Evolutionary conservation across 345 rosid species (phyloP).

Genomic region (Acer yangbiense): DNA sequence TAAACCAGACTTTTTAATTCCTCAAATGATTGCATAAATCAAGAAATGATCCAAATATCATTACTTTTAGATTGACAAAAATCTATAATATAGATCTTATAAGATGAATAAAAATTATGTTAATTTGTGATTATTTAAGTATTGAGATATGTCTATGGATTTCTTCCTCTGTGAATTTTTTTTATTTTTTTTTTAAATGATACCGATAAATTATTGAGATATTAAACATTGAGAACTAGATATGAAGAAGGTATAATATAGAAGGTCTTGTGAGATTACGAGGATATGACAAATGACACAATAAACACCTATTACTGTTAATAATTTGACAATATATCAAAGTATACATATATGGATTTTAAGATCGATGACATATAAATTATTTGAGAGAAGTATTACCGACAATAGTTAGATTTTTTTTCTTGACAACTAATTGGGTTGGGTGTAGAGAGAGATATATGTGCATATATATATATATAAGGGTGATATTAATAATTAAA

Average conservation of each 20-base stretch:
- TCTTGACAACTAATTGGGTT: background rate
- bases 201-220: background rate
- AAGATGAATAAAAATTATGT: too few relatives aligned
- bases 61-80: too few relatives aligned
- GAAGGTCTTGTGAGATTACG: background rate
- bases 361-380: background rate
- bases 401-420: constrained; percentile 16
- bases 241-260: background rate
- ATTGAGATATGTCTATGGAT: too few relatives aligned
- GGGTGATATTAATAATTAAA: background rate
- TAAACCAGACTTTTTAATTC: background rate
- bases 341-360: constrained; percentile 11
- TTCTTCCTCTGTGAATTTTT: too few relatives aligned
- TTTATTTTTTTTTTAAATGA: too few relatives aligned
- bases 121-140: too few relatives aligned
- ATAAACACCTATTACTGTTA: constrained; percentile 16
- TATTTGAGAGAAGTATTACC: constrained; percentile 22
- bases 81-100: too few relatives aligned
- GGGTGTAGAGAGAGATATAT: background rate
- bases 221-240: background rate
- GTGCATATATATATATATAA: too few relatives aligned
- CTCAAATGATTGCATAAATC: background rate
- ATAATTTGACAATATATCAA: background rate
- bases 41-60: background rate
- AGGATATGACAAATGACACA: constrained; percentile 22